phyloP scores from a whole-genome alignment of 2,329 filamentous ascomycete genomes.

The Diaporthe batatas region DNA sequence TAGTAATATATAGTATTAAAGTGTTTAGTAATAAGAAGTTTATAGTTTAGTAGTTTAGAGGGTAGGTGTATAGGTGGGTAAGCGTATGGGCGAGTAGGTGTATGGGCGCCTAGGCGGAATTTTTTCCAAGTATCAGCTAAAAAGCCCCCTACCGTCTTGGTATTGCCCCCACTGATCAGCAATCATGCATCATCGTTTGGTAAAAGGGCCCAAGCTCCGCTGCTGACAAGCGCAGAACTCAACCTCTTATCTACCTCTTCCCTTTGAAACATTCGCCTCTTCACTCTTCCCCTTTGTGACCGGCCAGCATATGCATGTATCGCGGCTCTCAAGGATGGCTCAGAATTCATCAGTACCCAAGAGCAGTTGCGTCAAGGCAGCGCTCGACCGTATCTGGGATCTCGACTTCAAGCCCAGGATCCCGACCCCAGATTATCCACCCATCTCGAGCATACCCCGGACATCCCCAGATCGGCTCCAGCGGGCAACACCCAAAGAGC shows the following conservation, averaged over 20 bases:
- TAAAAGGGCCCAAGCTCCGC: constrained; percentile 26
- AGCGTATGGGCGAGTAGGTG: no score
- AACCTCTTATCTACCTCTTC: not conserved
- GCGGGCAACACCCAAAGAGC: constrained; percentile 44
- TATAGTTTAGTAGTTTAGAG: no score
- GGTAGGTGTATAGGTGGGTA: no score
- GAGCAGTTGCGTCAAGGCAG: constrained; percentile 23
- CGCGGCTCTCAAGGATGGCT: not conserved
- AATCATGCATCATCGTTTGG: constrained; percentile 17
- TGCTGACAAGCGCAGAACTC: not conserved
- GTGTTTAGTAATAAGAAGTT: no score
- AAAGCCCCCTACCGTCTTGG: no score
- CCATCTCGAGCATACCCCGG: constrained; percentile 52
- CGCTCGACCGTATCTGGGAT: constrained; percentile 28
- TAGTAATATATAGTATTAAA: no score
- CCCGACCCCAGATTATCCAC: constrained; percentile 43
- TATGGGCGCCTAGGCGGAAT: no score
- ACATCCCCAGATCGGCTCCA: constrained; percentile 57
- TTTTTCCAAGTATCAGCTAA: no score
- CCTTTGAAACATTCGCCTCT: constrained; percentile 2
- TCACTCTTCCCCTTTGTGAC: not conserved
- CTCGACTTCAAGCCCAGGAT: constrained; percentile 27
- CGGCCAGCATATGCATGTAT: not conserved
- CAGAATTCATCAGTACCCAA: not conserved
- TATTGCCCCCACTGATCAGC: constrained; percentile 1